phyloP scores from a whole-genome alignment of 805 yeast genomes.

The Candida schatavii region DNA sequence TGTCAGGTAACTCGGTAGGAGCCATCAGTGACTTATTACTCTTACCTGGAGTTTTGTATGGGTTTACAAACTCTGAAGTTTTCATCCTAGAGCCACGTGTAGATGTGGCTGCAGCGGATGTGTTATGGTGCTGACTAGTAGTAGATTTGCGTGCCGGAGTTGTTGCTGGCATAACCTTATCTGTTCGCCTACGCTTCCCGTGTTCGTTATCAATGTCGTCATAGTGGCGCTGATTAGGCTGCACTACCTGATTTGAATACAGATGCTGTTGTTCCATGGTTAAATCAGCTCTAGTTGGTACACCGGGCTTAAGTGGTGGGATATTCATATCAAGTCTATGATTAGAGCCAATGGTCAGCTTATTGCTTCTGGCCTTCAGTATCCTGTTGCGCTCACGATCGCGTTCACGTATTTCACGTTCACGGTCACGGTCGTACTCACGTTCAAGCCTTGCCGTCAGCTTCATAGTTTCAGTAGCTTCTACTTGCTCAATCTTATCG shows the following conservation, averaged over 20 bases:
- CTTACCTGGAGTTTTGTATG: constrained; percentile 13
- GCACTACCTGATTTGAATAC: background rate
- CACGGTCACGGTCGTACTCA: background rate
- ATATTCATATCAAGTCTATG: constrained; percentile 13
- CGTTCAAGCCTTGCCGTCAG: background rate
- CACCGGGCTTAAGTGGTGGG: constrained; percentile 1
- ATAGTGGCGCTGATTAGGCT: constrained; percentile 4
- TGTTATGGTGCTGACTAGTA: constrained; percentile 9
- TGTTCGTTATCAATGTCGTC: background rate
- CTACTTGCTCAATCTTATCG: background rate
- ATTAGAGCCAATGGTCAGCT: constrained; percentile 22
- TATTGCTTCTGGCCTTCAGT: constrained; percentile 24
- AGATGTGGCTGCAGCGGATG: background rate
- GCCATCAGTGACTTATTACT: constrained; percentile 13
- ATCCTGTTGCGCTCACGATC: background rate
- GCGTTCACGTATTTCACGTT: background rate
- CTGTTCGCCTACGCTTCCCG: no score
- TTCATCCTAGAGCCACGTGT: background rate
- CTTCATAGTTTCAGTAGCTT: background rate
- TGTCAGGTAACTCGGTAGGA: constrained; percentile 31
- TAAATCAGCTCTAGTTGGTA: background rate
- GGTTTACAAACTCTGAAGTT: constrained; percentile 1
- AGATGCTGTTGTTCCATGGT: background rate
- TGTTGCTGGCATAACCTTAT: background rate
- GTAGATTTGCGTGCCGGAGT: constrained; percentile 1